Base-by-base conservation (phyloP, 2,329 filamentous ascomycete genomes). In the Pseudohalonectria lignicola region DNA sequence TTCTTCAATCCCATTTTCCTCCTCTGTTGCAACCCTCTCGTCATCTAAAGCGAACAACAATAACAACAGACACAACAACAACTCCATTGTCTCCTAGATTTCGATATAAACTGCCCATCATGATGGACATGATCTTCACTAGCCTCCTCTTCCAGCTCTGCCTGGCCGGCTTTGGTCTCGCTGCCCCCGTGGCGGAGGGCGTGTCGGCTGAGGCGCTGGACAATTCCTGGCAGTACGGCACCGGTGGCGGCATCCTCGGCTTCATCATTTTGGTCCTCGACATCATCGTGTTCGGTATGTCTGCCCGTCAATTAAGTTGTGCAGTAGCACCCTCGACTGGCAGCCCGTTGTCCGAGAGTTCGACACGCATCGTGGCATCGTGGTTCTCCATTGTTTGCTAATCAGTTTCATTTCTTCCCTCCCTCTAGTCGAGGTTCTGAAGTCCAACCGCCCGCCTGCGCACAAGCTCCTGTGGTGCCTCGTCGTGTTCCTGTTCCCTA, bases 401-500 rank as follows among this genome's bases (percentile, higher is more conserved):
- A 50, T 49, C 21, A 48, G 13, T 21, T 11, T n/a, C n/a, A n/a
- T n/a, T 15, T n/a, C 17, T n/a, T 5, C 16, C 15, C 23, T 37
- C 25, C 20, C 19, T 44, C 16, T 45, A 80, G 76, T 79, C 48
- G 76, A 80, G 57, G 69, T 80, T 45, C 59, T 80, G 41, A 73
- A 79, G 56, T 79, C 75, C 30, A 76, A 70, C 55, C 74, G 76
- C 42, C 66, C 74, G 4, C 58, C 67, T 16, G 53, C 59, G 16
- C 61, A 68, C 55, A 81, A 81, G 61, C 53, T 80, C 3, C 58
- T 79, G 21, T 81, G 76, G 76, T 71, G 65, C 35, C 60, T 79
- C 1, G 60, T 77, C 31, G 73, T 80, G 49, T 79, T 80, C 61
- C 55, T 80, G 44, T 79, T 80, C 60, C 76, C 76, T 4, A 60